phyloP scores from a whole-genome alignment of 2,329 filamentous ascomycete genomes.

The Trichoderma breve region DNA sequence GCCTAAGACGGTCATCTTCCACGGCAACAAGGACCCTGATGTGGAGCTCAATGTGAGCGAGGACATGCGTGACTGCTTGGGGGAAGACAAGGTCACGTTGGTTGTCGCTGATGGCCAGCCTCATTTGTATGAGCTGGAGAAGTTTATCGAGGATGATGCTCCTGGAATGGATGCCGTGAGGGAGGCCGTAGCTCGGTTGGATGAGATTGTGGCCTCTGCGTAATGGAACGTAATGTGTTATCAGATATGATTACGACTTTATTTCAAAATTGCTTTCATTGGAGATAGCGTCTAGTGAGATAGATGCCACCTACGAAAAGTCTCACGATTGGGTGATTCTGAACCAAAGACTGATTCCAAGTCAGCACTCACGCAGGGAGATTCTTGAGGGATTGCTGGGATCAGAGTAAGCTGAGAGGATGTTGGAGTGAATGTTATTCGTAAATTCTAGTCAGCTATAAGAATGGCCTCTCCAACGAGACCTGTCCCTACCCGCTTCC shows the following conservation, averaged over 20 bases:
- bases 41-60: constrained; percentile 32
- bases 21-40: constrained; percentile 32
- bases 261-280: neutral
- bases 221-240: neutral
- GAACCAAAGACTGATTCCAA: neutral
- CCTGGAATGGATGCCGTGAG: constrained; percentile 31
- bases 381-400: neutral
- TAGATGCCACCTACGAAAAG: neutral
- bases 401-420: neutral
- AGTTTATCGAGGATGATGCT: constrained; percentile 32
- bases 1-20: constrained; percentile 37
- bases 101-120: constrained; percentile 29
- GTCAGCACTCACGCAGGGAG: neutral
- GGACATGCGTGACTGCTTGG: constrained; percentile 29
- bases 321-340: neutral
- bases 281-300: too few relatives aligned
- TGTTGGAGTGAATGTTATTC: neutral
- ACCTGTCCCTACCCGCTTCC: constrained; percentile 2
- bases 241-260: neutral
- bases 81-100: constrained; percentile 28
- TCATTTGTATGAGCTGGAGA: constrained; percentile 33
- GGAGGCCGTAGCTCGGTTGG: constrained; percentile 27
- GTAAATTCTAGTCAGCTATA: constrained; percentile 5
- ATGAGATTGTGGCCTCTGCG: constrained; percentile 23
- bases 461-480: neutral